Base-by-base conservation (phyloP, 2,329 filamentous ascomycete species). In the Aureobasidium sp. region DNA sequence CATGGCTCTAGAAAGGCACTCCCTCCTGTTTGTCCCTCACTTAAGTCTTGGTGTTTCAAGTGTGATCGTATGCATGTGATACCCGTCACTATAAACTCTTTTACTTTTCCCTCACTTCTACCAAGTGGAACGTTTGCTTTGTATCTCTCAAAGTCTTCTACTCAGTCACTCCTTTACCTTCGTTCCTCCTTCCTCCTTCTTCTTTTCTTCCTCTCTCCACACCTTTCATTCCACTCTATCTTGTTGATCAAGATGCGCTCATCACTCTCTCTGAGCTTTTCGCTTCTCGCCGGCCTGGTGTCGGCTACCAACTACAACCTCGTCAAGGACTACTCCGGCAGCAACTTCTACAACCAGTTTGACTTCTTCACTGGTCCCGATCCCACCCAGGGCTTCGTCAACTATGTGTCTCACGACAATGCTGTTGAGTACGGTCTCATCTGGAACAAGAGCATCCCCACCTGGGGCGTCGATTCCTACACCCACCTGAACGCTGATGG, bases 331-430 rank as follows among this genome's bases (percentile, higher is more conserved):
- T 82, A 81, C 68, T 67, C 70, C 1, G 65, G 66, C 39, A 69
- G 70, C 58, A 73, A 74, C 63, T 84, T 84, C 69, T 83, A 82
- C 69, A 74, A 78, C 65, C 74, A 78, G 67, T 83, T 84, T 68
- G 67, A 72, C 34, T 84, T 84, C 71, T 82, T 74, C 66, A 80
- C 78, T 11, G 75, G 64, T 12, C 20, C 67, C 5, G 90, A 94
- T 70, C 90, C 90, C 0, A 94, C 90, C 2, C 68, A 86, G 65
- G 90, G 90, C 39, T 90, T 85, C 68, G 90, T 94, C 68, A 76
- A 83, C 64, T 95, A 91, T 69, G 80, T 86, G 60, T 77, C 83
- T 65, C 78, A 81, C 56, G 63, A 72, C 22, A 81, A 80, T 1
- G 89, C 89, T 61, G 34, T 59, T 12, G 60, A 57, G 27, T 63